Evolutionary conservation across 768 basidiomycete species (phyloP).

Genomic region (Botryobasidium botryosum): DNA sequence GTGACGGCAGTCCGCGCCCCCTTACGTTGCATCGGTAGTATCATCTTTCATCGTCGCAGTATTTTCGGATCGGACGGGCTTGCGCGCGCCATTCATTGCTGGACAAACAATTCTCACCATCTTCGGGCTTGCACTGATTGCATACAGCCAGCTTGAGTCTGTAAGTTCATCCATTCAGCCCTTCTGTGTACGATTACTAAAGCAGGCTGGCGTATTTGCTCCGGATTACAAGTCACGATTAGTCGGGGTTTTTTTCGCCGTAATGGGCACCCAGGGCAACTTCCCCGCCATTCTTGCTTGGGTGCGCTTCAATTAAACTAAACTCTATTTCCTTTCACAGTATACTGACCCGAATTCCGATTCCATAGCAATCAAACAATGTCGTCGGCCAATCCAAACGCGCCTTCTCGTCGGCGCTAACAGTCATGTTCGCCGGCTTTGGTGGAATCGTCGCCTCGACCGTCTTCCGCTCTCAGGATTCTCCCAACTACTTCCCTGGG

Average conservation of each 20-base stretch:
- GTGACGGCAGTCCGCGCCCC: constrained; percentile 1
- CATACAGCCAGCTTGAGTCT: too few relatives aligned
- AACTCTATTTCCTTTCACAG: neutral
- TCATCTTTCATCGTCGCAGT: constrained; percentile 3
- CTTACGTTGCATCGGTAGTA: neutral
- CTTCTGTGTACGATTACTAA: too few relatives aligned
- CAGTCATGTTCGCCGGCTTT: constrained; percentile 4
- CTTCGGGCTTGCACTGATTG: neutral
- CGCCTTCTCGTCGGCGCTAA: constrained; percentile 4
- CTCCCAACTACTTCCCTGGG: constrained; percentile 6
- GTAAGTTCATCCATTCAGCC: too few relatives aligned
- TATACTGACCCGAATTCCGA: neutral
- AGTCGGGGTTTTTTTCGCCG: constrained; percentile 5
- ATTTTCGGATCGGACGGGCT: constrained; percentile 6
- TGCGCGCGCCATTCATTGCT: constrained; percentile 7
- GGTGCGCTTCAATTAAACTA: neutral
- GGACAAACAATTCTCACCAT: neutral
- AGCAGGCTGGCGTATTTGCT: too few relatives aligned
- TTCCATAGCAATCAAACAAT: constrained; percentile 6
- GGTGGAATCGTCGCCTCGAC: constrained; percentile 8
- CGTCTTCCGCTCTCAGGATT: constrained; percentile 8
- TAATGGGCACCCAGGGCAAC: constrained; percentile 5
- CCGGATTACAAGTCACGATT: constrained; percentile 2
- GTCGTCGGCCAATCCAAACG: constrained; percentile 8
- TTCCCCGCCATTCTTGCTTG: constrained; percentile 7